A percentile compares a stretch with the other conserved stretches of the same genome.
Conservation (phyloP, 1,284 basidiomycete genomes). For the Xerocomus amazonicus region DNA sequence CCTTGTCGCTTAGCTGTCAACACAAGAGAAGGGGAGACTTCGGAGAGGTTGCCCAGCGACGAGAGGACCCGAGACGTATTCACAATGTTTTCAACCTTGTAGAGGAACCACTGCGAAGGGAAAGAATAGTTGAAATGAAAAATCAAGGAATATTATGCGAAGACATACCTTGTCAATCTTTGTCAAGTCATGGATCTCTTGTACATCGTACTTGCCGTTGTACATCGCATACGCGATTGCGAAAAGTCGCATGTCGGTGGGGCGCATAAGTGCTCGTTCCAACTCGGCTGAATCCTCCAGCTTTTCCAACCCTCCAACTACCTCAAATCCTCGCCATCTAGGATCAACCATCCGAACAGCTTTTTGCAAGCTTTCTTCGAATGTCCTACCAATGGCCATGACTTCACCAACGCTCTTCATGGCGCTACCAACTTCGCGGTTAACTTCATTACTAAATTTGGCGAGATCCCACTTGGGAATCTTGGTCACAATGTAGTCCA, state of each 20-base stretch:
- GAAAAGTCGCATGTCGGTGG: conserved; percentile 93
- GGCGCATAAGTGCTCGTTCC: conserved; percentile 70
- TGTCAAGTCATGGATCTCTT: conserved; percentile 88
- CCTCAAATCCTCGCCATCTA: conserved; percentile 78
- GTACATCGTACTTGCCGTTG: conserved; percentile 88
- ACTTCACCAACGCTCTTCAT: conserved; percentile 99
- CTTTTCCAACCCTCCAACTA: conserved; percentile 45
- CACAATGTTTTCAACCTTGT: conserved; percentile 98
- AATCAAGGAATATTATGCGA: no score
- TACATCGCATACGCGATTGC: conserved; percentile 98
- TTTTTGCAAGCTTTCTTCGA: conserved; percentile 98
- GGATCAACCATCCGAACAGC: conserved; percentile 98
- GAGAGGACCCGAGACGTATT: conserved; percentile 75
- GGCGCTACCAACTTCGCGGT: conserved; percentile 92
- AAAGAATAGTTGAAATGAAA: not conserved
- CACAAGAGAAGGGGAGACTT: conserved; percentile 69
- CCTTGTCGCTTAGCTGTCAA: conserved; percentile 86
- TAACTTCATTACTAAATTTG: conserved; percentile 93
- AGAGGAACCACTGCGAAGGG: conserved; percentile 82
- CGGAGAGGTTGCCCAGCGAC: conserved; percentile 63
- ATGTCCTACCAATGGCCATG: conserved; percentile 99
- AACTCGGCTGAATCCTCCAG: conserved; percentile 74
- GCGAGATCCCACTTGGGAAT: conserved; percentile 99
- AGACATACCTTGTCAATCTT: conserved; percentile 88
- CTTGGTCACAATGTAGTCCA: conserved; percentile 99